phyloP scores from a whole-genome alignment of 2,329 filamentous ascomycete genomes.

The Fusarium sp. region DNA sequence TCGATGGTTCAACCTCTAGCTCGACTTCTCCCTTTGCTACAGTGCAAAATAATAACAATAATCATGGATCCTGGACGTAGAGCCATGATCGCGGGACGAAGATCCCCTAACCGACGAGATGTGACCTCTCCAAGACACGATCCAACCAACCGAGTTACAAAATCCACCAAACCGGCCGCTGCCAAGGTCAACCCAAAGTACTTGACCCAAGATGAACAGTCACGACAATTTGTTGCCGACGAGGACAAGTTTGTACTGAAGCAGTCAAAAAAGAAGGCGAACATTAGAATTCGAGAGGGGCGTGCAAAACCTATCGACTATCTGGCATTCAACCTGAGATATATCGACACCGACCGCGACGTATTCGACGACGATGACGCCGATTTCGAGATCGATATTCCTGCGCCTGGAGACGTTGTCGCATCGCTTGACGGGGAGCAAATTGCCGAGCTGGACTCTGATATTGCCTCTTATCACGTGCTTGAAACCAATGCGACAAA shows the following conservation, averaged over 20 bases:
- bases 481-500: conserved; percentile 86
- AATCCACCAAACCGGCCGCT: conserved; percentile 55
- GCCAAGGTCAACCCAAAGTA: conserved; percentile 58
- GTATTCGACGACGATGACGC: conserved; percentile 87
- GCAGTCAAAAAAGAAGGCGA: conserved; percentile 98
- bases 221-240: conserved; percentile 88
- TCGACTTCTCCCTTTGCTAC: conserved; percentile 4
- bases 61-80: conserved; percentile 69
- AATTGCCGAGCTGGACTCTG: conserved; percentile 82
- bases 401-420: conserved; percentile 86
- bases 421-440: conserved; percentile 78
- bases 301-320: conserved; percentile 94
- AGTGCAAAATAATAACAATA: conserved; percentile 14
- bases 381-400: conserved; percentile 80
- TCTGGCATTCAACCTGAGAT: conserved; percentile 90
- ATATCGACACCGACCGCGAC: conserved; percentile 88
- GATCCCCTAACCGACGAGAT: conserved; percentile 63
- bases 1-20: conserved; percentile 5
- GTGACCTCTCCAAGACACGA: conserved; percentile 71
- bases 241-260: conserved; percentile 97
- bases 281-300: conserved; percentile 91
- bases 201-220: conserved; percentile 83
- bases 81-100: conserved; percentile 67
- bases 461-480: conserved; percentile 84
- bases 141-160: conserved; percentile 69